Evolutionary conservation across 2,329 filamentous ascomycete genomes (phyloP).

Genomic region (Ascochyta lentis): DNA sequence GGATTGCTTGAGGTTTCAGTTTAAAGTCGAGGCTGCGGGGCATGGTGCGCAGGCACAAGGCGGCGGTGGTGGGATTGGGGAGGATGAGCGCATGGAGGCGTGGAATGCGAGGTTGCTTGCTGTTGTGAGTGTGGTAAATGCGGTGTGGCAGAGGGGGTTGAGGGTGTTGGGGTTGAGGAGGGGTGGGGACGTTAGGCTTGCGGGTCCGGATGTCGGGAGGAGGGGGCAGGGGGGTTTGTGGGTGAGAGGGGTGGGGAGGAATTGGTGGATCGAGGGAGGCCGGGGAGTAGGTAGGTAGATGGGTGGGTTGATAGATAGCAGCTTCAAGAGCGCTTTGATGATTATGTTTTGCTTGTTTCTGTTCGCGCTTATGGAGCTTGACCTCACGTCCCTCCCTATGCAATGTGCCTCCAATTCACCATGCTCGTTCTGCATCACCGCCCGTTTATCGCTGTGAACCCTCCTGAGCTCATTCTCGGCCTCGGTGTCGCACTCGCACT

Average conservation of each 20-base stretch:
- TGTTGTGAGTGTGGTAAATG: slow-evolving; percentile 29
- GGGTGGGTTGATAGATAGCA: background rate
- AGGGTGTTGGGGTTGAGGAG: slow-evolving; percentile 23
- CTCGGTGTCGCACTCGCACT: background rate
- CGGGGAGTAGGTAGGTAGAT: slow-evolving; percentile 3
- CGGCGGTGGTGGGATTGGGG: slow-evolving; percentile 5
- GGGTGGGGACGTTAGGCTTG: slow-evolving; percentile 33
- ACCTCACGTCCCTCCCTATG: background rate
- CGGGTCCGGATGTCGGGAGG: slow-evolving; percentile 27
- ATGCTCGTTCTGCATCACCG: slow-evolving; percentile 8
- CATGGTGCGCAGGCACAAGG: slow-evolving; percentile 55
- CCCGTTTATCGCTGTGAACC: slow-evolving; percentile 47
- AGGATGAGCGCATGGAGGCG: slow-evolving; percentile 42
- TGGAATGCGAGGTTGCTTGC: slow-evolving; percentile 29
- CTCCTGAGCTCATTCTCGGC: slow-evolving; percentile 21
- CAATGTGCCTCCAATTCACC: background rate
- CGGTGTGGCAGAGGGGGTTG: slow-evolving; percentile 19
- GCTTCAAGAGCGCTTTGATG: no score
- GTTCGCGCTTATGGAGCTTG: background rate
- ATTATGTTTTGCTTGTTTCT: no score
- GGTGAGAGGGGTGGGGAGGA: slow-evolving; percentile 9
- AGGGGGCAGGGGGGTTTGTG: slow-evolving; percentile 22
- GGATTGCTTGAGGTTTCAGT: slow-evolving; percentile 96
- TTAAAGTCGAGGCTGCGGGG: slow-evolving; percentile 90
- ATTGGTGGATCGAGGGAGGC: slow-evolving; percentile 6